Percentiles rank a stretch among this genome's conserved stretches.
Conservation (phyloP, 192 early-diverging fungal species). For the Radiomyces spectabilis region DNA sequence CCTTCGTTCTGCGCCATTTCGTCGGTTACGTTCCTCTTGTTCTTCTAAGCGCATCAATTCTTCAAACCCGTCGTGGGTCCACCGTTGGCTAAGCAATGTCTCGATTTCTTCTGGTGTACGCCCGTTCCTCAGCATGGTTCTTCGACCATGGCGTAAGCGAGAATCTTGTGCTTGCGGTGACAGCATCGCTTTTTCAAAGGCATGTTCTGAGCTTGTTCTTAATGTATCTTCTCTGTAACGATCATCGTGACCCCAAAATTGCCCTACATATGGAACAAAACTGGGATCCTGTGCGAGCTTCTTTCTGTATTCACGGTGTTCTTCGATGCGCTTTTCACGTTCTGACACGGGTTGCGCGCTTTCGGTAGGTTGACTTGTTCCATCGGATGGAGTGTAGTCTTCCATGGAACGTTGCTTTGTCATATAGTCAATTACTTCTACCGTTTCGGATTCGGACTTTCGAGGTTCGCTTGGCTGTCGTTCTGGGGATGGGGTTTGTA, state of each 20-base stretch:
- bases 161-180: too few species aligned
- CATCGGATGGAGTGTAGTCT: too few species aligned
- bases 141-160: too few species aligned
- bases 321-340: constrained; percentile 24
- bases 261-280: constrained; percentile 47
- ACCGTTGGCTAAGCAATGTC: constrained; percentile 9
- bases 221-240: constrained; percentile 43
- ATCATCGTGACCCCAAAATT: constrained; percentile 54
- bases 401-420: too few species aligned
- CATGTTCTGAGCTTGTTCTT: too few species aligned
- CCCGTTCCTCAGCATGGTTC: constrained; percentile 3
- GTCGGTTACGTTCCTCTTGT: constrained; percentile 9
- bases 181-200: too few species aligned
- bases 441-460: too few species aligned
- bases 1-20: neutral
- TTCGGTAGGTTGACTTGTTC: too few species aligned
- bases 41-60: constrained; percentile 41
- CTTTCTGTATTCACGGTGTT: constrained; percentile 43
- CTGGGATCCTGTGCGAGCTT: constrained; percentile 48
- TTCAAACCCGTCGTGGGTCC: constrained; percentile 47
- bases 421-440: too few species aligned
- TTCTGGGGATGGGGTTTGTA: too few species aligned
- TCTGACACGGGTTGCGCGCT: too few species aligned
- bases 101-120: constrained; percentile 3
- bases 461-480: too few species aligned